These are phyloP conservation scores for Blastocladiella britannica DNA, from an alignment of 192 early-diverging fungal species.

Conservation along the genomic window DNA sequence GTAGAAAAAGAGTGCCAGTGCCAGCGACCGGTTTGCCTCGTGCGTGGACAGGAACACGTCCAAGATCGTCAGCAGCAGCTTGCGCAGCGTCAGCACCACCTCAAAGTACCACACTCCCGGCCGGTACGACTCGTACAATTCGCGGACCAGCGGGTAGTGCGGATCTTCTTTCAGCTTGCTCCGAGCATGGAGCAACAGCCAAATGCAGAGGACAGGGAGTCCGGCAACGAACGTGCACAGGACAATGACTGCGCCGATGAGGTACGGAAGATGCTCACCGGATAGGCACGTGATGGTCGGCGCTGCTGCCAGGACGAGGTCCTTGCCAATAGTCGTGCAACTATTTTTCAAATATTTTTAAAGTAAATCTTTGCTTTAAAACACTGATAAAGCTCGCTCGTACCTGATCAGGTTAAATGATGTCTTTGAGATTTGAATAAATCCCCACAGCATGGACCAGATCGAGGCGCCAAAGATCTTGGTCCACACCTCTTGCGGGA, in stretches of 20 bases:
- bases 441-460: background rate
- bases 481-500: no score
- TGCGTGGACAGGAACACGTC: background rate
- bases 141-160: background rate
- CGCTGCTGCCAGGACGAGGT: no score
- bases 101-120: background rate
- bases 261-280: no score
- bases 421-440: background rate
- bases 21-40: background rate
- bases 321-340: no score
- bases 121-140: background rate
- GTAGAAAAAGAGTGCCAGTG: background rate
- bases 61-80: background rate
- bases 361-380: no score
- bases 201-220: background rate
- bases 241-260: no score
- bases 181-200: background rate
- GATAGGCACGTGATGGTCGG: no score
- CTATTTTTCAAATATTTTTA: no score
- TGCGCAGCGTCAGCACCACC: background rate
- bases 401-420: background rate
- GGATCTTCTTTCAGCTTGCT: background rate
- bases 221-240: background rate
- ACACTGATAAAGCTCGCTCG: no score
- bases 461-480: background rate